Evolutionary conservation across 805 yeast species (phyloP), one percentile per base, ranked within the genome.

Genomic region (Yarrowia sp.): DNA sequence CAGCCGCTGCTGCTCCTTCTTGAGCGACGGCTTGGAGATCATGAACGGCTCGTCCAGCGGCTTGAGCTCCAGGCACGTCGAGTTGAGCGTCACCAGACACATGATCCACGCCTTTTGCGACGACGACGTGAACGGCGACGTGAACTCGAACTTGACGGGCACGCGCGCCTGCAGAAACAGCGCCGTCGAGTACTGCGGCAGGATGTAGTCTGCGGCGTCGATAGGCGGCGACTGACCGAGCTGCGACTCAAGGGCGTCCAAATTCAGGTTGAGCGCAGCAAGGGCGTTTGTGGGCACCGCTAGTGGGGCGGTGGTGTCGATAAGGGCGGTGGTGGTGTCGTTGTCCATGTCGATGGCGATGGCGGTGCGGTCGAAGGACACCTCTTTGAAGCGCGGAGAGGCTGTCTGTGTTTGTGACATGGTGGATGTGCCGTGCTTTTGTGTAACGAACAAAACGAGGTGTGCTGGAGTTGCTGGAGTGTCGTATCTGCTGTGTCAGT

Each of bases 201-300:
- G 43, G 18, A 43, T 43, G 42, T 58, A 43, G 42, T 58, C 64
- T 22, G 51, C 43, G 22, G 64, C 35, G 51, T 58, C 61, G 38
- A 55, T 55, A 15, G 61, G 61, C 31, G 61, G 61, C 13, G 31
- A 11, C 39, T 55, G 61, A 2, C 61, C 61, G 8, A 55, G 61
- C 6, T 39, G 47, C 35, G 64, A 57, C 32, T 15, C 74, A 69
- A 4, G 75, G 68, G 41, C 79, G 83, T 48, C 41, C 28, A 48
- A 39, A 14, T 48, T 13, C 22, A 48, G 53, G 51, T 45, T 45
- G 38, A 47, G 53, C 10, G 55, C 33, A 1, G 55, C 55, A 4
- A 48, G 41, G 11, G 55, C 55, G 2, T 11, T 45, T 4, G 50
- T 8, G 11, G 36, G 36, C 32, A 22, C 28, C 28, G 28, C 28